Conservation (phyloP, 148 eudicot species). For the Salicornia ramosissima region DNA sequence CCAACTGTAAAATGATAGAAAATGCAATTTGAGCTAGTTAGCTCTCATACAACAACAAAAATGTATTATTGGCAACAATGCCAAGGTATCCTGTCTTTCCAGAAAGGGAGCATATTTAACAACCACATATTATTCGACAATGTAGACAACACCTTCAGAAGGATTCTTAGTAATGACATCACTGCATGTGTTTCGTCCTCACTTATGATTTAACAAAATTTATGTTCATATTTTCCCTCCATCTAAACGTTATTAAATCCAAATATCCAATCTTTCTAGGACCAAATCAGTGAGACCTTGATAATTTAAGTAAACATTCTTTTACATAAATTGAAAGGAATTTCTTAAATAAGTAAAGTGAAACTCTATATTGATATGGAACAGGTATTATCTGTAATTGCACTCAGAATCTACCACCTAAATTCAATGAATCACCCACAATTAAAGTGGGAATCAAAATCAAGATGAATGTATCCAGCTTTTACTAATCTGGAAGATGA, state of each 20-base stretch:
- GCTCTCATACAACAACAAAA: neutral
- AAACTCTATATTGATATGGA: no score
- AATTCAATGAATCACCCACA: neutral
- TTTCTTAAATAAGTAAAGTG: neutral
- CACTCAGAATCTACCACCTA: neutral
- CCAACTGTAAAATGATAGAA: neutral
- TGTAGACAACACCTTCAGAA: neutral
- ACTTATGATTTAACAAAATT: neutral
- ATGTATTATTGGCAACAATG: neutral
- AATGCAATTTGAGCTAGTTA: neutral
- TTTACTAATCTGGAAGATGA: slow-evolving; percentile 2
- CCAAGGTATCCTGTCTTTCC: neutral
- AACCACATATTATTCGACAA: neutral
- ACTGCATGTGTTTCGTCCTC: neutral
- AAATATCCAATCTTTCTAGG: neutral
- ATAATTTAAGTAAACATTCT: neutral
- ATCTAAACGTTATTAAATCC: neutral
- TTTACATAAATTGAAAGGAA: neutral
- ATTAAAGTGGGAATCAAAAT: neutral
- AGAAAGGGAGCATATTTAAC: neutral
- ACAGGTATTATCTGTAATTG: neutral
- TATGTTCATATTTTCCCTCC: neutral
- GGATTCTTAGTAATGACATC: neutral
- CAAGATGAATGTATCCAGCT: neutral
- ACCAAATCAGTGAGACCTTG: neutral